Evolutionary conservation across 306 rosid species (phyloP).

Genomic region (Trifolium fragiferum): DNA sequence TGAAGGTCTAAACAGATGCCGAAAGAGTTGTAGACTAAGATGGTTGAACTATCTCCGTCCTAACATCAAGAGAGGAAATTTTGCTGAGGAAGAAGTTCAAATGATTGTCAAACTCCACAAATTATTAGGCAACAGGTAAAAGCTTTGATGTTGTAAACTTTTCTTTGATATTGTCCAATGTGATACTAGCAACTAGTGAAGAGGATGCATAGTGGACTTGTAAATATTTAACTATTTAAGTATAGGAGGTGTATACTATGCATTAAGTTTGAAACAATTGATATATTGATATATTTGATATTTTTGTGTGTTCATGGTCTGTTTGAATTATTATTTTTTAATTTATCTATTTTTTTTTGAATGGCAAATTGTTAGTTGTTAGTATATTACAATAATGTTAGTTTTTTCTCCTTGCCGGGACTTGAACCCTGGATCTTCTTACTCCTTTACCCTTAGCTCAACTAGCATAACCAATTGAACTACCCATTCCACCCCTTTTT

Average conservation of each 20-base stretch:
- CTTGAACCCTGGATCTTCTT: too few species aligned
- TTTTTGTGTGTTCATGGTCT: not conserved
- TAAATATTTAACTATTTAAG: not conserved
- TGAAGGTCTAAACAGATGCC: constrained; percentile 65
- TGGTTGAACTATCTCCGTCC: constrained; percentile 77
- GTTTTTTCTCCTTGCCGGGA: too few species aligned
- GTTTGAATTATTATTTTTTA: too few species aligned
- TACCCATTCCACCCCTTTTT: too few species aligned
- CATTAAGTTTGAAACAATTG: not conserved
- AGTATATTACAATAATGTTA: too few species aligned
- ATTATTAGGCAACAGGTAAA: constrained; percentile 64
- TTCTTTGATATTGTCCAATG: not conserved
- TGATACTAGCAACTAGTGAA: not conserved
- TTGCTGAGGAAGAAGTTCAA: constrained; percentile 61
- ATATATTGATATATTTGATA: not conserved
- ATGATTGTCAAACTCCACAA: constrained; percentile 66
- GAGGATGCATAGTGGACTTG: not conserved
- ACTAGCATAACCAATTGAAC: too few species aligned
- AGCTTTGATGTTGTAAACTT: not conserved
- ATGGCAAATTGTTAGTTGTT: too few species aligned
- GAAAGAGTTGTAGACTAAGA: constrained; percentile 71
- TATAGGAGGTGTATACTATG: not conserved
- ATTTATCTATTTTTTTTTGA: too few species aligned
- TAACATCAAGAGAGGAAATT: constrained; percentile 64
- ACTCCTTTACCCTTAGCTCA: too few species aligned